phyloP scores from a whole-genome alignment of 2,329 filamentous ascomycete genomes.

The Keithomyces neogunnii region DNA sequence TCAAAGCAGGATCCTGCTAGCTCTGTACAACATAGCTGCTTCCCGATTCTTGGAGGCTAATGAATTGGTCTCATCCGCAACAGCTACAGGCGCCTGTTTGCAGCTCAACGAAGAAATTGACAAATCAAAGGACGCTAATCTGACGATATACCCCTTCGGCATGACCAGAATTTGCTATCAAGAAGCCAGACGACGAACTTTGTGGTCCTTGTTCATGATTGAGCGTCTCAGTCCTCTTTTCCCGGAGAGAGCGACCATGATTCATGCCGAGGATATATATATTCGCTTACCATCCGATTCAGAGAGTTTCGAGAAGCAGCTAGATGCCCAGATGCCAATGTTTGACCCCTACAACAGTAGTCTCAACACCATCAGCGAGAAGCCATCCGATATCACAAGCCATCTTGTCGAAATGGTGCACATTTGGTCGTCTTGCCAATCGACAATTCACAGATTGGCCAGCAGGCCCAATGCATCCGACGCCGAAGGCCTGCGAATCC shows the following conservation, averaged over 20 bases:
- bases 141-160: constrained; percentile 43
- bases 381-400: constrained; percentile 43
- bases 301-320: constrained; percentile 52
- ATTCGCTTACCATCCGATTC: constrained; percentile 56
- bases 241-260: constrained; percentile 41
- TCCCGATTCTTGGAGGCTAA: constrained; percentile 51
- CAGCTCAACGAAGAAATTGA: constrained; percentile 56
- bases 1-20: constrained; percentile 58
- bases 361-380: constrained; percentile 13
- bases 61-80: constrained; percentile 55
- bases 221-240: constrained; percentile 58
- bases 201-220: constrained; percentile 64
- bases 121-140: constrained; percentile 30
- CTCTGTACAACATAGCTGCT: constrained; percentile 56
- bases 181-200: constrained; percentile 61
- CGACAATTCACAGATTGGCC: constrained; percentile 41
- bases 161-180: constrained; percentile 49
- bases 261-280: constrained; percentile 58
- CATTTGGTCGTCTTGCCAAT: constrained; percentile 57
- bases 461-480: constrained; percentile 18
- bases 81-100: constrained; percentile 50
- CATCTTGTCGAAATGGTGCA: constrained; percentile 54
- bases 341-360: constrained; percentile 43
- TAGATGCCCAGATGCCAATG: constrained; percentile 47
- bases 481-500: constrained; percentile 26